Base-by-base conservation (phyloP, 352 stramenopile genomes). In the Peronospora belbahrii region DNA sequence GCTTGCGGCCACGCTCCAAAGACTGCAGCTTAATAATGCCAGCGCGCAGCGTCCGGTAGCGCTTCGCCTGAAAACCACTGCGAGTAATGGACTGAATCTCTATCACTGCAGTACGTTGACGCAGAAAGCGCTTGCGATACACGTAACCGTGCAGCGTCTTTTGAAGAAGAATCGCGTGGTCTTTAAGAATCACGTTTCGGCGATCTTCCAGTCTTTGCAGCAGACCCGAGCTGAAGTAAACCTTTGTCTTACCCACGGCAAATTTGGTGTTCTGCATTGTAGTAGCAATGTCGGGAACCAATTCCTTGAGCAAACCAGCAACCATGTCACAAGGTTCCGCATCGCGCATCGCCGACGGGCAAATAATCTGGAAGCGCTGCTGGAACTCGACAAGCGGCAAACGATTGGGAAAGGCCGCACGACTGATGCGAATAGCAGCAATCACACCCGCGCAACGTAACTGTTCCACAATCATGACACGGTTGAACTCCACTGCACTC, bases 201-300 rank as follows among this genome's bases (percentile, higher is more conserved):
- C 74, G 73, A 49, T 90, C 82, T 62, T 98, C 93, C 10, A 97
- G 71, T 52, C 78, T 67, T 68, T 98, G 89, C 28, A 97, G 57
- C 42, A 95, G 57, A 42, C 90, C 90, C 4, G 88, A 86, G 45
- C 82, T 90, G 47, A 91, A 89, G 73, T 88, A 91, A 2, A 91
- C 80, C 56, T 88, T 91, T 22, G 66, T 68, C 50, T 73, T 81
- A 47, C 80, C 80, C 17, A 91, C 76, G 3, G 80, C 80, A 38
- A 91, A 91, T 44, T 76, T 81, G 28, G 50, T 70, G 68, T 90
- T 90, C 56, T 88, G 79, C 53, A 81, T 83, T 14, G 41, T 79
- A 4, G 68, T 63, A 7, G 61, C 61, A 37, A 73, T 70, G 32
- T 88, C 79, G 0, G 77, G 77, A 22, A 88, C 44, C 23, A 88